Conservation (phyloP, 2,329 filamentous ascomycete genomes). For the Ophiostoma populinum region DNA sequence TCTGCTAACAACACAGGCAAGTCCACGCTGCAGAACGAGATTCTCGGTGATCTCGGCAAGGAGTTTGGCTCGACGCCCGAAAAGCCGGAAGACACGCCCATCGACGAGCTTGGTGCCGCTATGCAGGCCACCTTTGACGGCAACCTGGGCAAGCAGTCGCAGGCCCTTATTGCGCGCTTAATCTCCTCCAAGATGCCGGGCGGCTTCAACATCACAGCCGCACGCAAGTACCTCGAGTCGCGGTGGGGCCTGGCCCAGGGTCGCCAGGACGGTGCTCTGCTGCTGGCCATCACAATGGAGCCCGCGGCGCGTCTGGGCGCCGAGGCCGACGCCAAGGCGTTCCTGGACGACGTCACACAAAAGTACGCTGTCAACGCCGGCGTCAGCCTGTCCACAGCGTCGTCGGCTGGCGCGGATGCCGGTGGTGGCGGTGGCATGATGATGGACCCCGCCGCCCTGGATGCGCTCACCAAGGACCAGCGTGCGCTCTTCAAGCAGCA, state of each 20-base stretch:
- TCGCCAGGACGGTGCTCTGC: constrained; percentile 76
- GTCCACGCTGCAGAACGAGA: constrained; percentile 96
- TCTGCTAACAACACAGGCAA: constrained; percentile 44
- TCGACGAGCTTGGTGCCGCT: constrained; percentile 84
- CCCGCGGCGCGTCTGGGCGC: constrained; percentile 74
- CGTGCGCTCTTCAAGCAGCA: constrained; percentile 95
- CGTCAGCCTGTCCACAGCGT: constrained; percentile 63
- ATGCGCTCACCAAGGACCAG: constrained; percentile 94
- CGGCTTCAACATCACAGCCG: constrained; percentile 95
- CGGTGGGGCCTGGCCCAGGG: constrained; percentile 79
- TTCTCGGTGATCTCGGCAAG: constrained; percentile 91
- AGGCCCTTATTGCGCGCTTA: constrained; percentile 78
- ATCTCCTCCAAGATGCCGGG: constrained; percentile 99
- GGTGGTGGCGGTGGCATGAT: constrained; percentile 80
- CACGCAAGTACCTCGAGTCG: constrained; percentile 87
- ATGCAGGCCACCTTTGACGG: constrained; percentile 99
- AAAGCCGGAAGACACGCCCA: constrained; percentile 91
- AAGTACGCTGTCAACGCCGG: constrained; percentile 78
- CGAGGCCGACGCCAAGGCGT: constrained; percentile 80
- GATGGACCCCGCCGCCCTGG: constrained; percentile 96
- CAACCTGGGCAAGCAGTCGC: constrained; percentile 91
- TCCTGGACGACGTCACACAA: constrained; percentile 72
- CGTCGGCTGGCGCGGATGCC: constrained; percentile 54
- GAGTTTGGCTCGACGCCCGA: constrained; percentile 97
- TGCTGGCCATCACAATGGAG: constrained; percentile 86